A percentile compares a stretch with the other conserved stretches of the same genome.
These are phyloP conservation scores for Megacollybia marginata DNA, from an alignment of 768 basidiomycete genomes.

Conservation along the genomic window DNA sequence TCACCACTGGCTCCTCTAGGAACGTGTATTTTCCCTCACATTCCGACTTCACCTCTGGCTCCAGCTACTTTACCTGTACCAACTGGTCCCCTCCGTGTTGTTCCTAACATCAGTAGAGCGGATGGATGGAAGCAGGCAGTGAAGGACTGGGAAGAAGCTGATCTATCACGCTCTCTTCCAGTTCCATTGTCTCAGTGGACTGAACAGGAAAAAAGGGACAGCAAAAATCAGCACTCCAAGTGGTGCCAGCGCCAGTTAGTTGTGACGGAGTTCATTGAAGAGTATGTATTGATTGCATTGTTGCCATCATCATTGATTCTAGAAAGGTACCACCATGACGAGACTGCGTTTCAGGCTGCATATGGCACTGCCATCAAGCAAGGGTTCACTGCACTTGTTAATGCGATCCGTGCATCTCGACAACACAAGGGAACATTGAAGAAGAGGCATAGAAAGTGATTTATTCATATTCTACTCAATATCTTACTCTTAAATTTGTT, in stretches of 20 bases:
- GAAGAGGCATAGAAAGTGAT: too few species aligned
- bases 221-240: background rate
- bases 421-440: too few species aligned
- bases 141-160: constrained; percentile 1
- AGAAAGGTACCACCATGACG: background rate
- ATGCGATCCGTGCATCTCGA: too few species aligned
- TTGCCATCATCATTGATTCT: background rate
- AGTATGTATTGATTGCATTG: background rate
- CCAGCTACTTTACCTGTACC: background rate
- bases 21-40: background rate
- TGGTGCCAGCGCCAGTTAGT: background rate
- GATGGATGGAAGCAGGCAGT: constrained; percentile 5
- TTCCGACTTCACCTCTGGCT: background rate
- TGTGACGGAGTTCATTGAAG: background rate
- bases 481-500: too few species aligned
- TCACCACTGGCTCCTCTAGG: background rate
- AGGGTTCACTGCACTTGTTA: too few species aligned
- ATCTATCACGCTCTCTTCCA: background rate
- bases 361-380: background rate
- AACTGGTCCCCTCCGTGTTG: background rate
- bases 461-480: too few species aligned
- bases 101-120: background rate
- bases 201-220: background rate
- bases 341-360: background rate
- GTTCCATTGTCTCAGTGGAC: constrained; percentile 6